Evolutionary conservation across 208 protist genomes (phyloP).

Genomic region (Trypanosoma rangeli): DNA sequence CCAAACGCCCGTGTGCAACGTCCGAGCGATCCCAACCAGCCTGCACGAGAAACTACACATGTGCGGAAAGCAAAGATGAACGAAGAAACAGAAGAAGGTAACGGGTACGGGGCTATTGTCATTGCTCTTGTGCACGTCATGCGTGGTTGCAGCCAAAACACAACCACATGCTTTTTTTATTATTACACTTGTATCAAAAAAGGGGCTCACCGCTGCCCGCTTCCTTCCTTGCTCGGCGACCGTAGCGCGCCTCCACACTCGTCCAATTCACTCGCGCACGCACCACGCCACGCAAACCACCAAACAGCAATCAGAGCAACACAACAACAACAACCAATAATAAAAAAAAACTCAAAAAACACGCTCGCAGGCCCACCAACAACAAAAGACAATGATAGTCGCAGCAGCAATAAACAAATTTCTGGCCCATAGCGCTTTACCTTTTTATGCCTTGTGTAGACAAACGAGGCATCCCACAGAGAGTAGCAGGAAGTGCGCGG

Average conservation of each 20-base stretch:
- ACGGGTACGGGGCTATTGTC: not conserved
- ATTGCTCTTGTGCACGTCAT: not conserved
- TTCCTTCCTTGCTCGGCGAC: not conserved
- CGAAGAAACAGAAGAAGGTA: not conserved
- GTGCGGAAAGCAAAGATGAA: not conserved
- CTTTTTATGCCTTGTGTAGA: constrained; percentile 13
- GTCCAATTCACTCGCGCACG: not conserved
- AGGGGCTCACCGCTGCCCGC: not conserved
- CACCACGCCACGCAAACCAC: no score
- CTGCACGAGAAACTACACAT: not conserved
- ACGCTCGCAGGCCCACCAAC: not conserved
- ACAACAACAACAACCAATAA: not conserved
- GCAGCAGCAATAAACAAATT: constrained; percentile 13
- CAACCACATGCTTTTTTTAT: no score
- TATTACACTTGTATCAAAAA: not conserved
- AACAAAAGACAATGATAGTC: constrained; percentile 16
- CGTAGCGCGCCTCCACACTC: not conserved
- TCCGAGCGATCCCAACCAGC: not conserved
- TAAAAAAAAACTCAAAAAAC: constrained; percentile 27
- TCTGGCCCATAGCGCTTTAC: not conserved
- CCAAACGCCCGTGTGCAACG: not conserved
- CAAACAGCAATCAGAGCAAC: not conserved
- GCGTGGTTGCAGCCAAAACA: not conserved
- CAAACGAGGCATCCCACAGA: constrained; percentile 25
- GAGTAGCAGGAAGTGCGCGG: constrained; percentile 24